Conservation (phyloP, 164 flowering plant genomes). For the Malania oleifera region DNA sequence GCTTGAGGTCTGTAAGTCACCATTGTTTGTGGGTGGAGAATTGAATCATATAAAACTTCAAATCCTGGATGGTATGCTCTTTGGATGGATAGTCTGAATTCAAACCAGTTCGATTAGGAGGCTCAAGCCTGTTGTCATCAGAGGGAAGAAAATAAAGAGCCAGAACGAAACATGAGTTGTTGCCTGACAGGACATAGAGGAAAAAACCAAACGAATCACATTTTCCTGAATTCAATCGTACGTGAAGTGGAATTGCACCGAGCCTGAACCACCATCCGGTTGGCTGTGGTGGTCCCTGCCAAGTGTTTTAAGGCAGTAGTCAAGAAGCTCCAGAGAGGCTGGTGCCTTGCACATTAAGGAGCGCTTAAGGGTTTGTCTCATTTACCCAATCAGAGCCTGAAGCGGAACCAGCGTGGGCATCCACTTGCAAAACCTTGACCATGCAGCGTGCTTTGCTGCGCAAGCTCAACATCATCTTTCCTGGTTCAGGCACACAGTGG, state of each 20-base stretch:
- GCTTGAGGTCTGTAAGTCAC: constrained; percentile 19
- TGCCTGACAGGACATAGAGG: too few relatives aligned
- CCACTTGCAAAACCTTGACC: constrained; percentile 63
- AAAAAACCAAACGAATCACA: background rate
- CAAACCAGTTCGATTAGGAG: constrained; percentile 1
- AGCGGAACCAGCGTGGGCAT: too few relatives aligned
- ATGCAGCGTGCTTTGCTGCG: constrained; percentile 64
- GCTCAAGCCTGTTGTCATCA: constrained; percentile 39
- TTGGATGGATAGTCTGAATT: constrained; percentile 26
- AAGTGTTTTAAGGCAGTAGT: constrained; percentile 63
- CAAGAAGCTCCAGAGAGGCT: constrained; percentile 61
- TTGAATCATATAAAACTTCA: constrained; percentile 43
- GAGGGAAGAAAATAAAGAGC: background rate
- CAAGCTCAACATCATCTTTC: constrained; percentile 48
- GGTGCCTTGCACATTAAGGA: constrained; percentile 52
- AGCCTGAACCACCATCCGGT: constrained; percentile 38
- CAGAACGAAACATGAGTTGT: too few relatives aligned
- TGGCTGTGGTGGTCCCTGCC: constrained; percentile 40
- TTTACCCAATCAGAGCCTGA: constrained; percentile 61
- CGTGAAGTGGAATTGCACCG: constrained; percentile 45
- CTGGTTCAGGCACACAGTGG: constrained; percentile 47
- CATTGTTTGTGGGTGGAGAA: constrained; percentile 57
- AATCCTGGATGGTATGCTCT: constrained; percentile 41
- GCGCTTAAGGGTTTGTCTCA: constrained; percentile 60
- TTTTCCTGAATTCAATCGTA: constrained; percentile 61